Evolutionary conservation across 306 rosid genomes (phyloP).

Genomic region (Arachis hypogaea): DNA sequence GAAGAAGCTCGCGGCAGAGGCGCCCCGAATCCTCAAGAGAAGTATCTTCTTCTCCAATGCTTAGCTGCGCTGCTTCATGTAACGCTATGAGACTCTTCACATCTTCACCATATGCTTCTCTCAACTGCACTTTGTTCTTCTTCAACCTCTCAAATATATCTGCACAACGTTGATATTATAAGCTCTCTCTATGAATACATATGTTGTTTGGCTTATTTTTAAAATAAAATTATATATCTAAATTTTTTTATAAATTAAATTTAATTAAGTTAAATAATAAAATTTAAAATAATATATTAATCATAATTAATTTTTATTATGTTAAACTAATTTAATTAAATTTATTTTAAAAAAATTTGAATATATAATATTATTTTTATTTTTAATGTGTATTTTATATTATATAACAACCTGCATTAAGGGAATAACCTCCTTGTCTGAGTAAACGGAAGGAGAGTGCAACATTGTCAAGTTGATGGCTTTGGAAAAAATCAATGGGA

Average conservation of each 20-base stretch:
- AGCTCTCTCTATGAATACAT: no score
- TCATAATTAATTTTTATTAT: no score
- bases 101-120: constrained; percentile 30
- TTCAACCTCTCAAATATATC: constrained; percentile 42
- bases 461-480: constrained; percentile 8
- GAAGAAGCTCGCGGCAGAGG: constrained; percentile 39
- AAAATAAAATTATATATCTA: no score
- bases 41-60: constrained; percentile 44
- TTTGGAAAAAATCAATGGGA: not conserved
- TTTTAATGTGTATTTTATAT: no score
- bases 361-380: no score
- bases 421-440: constrained; percentile 37
- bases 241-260: no score
- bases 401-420: constrained; percentile 27
- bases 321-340: no score
- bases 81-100: constrained; percentile 44
- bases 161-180: not conserved
- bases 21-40: constrained; percentile 40
- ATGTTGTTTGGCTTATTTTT: no score
- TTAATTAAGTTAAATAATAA: no score
- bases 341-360: no score
- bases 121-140: constrained; percentile 11
- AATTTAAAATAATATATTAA: no score
- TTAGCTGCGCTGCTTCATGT: constrained; percentile 51
- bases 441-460: constrained; percentile 36